Conservation (phyloP, 495 filamentous ascomycete genomes). For the Durotheca rogersii region DNA sequence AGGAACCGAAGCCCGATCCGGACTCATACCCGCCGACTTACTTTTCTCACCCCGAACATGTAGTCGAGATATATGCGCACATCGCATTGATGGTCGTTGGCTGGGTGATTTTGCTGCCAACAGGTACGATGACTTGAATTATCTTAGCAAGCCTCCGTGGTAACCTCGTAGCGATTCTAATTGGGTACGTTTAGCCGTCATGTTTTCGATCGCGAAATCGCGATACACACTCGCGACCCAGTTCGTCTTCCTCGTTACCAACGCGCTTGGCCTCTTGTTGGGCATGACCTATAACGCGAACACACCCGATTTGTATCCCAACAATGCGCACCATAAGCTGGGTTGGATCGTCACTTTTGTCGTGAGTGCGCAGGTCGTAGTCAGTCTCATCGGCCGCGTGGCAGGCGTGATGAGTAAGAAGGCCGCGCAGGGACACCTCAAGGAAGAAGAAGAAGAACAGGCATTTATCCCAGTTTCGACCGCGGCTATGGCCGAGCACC, state of each 20-base stretch:
- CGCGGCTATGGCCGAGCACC: constrained; percentile 63
- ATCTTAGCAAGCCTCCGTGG: neutral
- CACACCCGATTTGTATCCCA: constrained; percentile 85
- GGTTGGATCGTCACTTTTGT: constrained; percentile 85
- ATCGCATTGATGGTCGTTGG: constrained; percentile 74
- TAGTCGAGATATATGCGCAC: constrained; percentile 70
- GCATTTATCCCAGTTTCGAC: constrained; percentile 69
- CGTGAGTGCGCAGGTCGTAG: constrained; percentile 63
- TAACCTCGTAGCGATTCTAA: constrained; percentile 20
- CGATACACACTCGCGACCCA: constrained; percentile 71
- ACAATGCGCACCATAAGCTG: constrained; percentile 84
- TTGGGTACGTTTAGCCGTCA: constrained; percentile 59
- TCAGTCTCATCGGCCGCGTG: constrained; percentile 62
- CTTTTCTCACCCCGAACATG: constrained; percentile 68
- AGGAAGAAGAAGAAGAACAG: constrained; percentile 46
- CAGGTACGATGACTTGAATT: constrained; percentile 65
- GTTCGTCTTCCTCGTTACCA: constrained; percentile 70
- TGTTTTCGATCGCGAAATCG: constrained; percentile 82
- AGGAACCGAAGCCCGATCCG: constrained; percentile 44
- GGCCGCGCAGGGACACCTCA: constrained; percentile 11
- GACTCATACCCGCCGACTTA: constrained; percentile 62
- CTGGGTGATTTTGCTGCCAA: constrained; percentile 83
- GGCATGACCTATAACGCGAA: constrained; percentile 76
- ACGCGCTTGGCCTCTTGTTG: constrained; percentile 69
- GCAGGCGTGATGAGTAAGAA: constrained; percentile 39